Base-by-base conservation (phyloP, 768 basidiomycete species). In the Tephrocybe sp. region DNA sequence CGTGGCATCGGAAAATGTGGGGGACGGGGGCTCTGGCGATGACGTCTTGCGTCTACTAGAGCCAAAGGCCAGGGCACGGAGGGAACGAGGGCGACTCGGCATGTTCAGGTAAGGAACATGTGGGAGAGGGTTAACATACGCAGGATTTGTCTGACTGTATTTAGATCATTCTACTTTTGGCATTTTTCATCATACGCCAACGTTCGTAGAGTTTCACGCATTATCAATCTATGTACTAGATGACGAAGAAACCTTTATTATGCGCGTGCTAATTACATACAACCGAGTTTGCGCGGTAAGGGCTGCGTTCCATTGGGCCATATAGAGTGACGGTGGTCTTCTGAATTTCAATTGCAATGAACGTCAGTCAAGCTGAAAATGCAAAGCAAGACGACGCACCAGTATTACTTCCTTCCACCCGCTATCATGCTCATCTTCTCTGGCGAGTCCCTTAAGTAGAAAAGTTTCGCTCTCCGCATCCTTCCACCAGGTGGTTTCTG, bases 341-440 rank as follows among this genome's bases (percentile, higher is more conserved):
- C 9, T 39, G 38, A 9, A 39, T 11, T 36, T 11, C 14, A n/a
- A 36, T 12, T 17, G 5, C 11, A 36, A 36, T 36, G 34, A 36
- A 36, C 34, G 15, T 12, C 34, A 8, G 4, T 14, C 6, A 26
- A 38, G 15, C n/a, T 32, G 36, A 45, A 15, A 11, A 15, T 12
- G 38, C 26, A 38, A 50, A 15, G 4, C 30, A 53, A n/a, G n/a
- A n/a, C n/a, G n/a, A n/a, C 60, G 37, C 44, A 53, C 56, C 53
- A 56, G 42, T 54, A 50, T 57, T 64, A 72, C 41, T 67, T 71
- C 62, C 68, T 75, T 51, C 68, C 62, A 69, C 77, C 61, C 69
- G 83, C 73, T 58, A 91, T 81, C 63, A 80, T 76, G 50, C 81
- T 83, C 92, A 93, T 93, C 76, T 90, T 90, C 56, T 88, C 85